Evolutionary conservation across 2,329 filamentous ascomycete genomes (phyloP).

Genomic region (Nemania abortiva): DNA sequence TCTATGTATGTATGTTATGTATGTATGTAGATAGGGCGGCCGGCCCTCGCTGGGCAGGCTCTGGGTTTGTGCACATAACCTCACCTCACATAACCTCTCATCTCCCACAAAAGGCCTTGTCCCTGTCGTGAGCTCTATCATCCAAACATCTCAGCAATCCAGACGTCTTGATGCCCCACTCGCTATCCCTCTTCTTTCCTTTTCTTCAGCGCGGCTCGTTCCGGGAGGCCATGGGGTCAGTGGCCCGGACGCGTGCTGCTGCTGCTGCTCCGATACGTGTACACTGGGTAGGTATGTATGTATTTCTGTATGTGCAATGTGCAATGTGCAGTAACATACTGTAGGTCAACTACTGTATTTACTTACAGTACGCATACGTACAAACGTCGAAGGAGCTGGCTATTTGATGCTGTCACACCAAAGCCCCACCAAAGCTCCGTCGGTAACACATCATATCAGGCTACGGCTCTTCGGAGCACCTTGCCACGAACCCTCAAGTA

Average conservation of each 20-base stretch:
- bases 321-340: too few species aligned
- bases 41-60: background rate
- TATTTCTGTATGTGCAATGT: too few species aligned
- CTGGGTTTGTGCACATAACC: slow-evolving; percentile 24
- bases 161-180: slow-evolving; percentile 31
- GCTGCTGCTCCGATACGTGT: slow-evolving; percentile 32
- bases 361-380: too few species aligned
- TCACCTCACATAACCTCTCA: slow-evolving; percentile 36
- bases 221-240: slow-evolving; percentile 23
- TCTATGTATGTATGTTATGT: too few species aligned
- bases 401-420: slow-evolving; percentile 50
- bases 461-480: slow-evolving; percentile 62
- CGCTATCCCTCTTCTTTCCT: slow-evolving; percentile 30
- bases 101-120: slow-evolving; percentile 35
- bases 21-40: too few species aligned
- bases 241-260: slow-evolving; percentile 35
- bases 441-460: slow-evolving; percentile 59
- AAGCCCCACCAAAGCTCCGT: slow-evolving; percentile 49
- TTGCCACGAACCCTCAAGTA: slow-evolving; percentile 53
- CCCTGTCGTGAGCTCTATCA: slow-evolving; percentile 36
- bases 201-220: slow-evolving; percentile 30
- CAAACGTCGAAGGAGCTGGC: slow-evolving; percentile 35
- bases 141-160: slow-evolving; percentile 33
- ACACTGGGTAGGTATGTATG: slow-evolving; percentile 28
- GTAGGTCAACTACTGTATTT: too few species aligned